phyloP scores from a whole-genome alignment of 1,284 basidiomycete species.

The Malassezia caprae region DNA sequence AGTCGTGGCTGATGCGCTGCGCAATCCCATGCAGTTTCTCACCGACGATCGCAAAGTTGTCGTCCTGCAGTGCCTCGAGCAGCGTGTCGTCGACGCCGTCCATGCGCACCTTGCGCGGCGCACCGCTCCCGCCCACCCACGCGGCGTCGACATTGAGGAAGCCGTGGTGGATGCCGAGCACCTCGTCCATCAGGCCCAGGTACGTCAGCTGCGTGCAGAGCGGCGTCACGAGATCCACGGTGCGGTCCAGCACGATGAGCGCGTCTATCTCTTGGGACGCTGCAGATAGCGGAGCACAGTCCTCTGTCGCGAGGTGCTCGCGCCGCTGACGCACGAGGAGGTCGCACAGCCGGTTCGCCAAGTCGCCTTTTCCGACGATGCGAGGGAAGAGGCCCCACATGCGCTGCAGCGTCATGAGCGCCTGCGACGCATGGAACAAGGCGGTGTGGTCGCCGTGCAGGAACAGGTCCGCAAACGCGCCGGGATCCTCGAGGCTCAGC shows the following conservation, averaged over 20 bases:
- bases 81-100: constrained; percentile 69
- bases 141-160: constrained; percentile 83
- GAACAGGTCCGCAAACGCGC: constrained; percentile 26
- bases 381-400: constrained; percentile 83
- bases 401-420: constrained; percentile 72
- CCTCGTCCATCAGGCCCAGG: constrained; percentile 89
- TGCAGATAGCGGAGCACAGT: background rate
- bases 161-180: constrained; percentile 77
- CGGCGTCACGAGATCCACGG: constrained; percentile 90
- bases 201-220: constrained; percentile 93
- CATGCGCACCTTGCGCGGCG: constrained; percentile 61
- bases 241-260: constrained; percentile 77
- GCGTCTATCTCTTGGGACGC: constrained; percentile 58
- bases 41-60: constrained; percentile 90
- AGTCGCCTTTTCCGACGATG: constrained; percentile 84
- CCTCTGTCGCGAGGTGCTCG: constrained; percentile 47
- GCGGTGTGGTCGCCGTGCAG: constrained; percentile 88
- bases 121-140: constrained; percentile 50
- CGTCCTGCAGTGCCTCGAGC: constrained; percentile 70
- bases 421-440: constrained; percentile 77
- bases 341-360: constrained; percentile 62
- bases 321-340: constrained; percentile 60
- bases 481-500: constrained; percentile 37
- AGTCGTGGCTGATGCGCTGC: constrained; percentile 75
- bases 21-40: constrained; percentile 71